Base-by-base conservation (phyloP, 1,139 yeast genomes). In the Hanseniaspora uvarum region DNA sequence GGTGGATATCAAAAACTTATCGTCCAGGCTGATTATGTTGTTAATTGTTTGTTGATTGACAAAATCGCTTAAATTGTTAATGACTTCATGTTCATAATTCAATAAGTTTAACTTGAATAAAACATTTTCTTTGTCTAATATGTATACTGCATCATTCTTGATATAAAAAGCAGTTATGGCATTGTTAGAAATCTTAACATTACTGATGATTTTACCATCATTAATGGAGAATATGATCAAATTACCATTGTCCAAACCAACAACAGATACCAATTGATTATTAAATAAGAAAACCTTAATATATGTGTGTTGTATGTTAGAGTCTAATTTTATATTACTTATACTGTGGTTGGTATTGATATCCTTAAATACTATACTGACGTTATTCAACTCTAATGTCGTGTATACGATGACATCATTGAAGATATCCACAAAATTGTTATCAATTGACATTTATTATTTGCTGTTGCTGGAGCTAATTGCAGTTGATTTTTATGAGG, bases 331-430 rank as follows among this genome's bases (percentile, higher is more conserved):
- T 53, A 71, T 69, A 14, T 72, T 71, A 38, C 65, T 65, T 18
- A 74, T 74, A 51, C 77, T 71, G 8, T 73, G 65, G 8, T 74
- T 68, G 23, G 72, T 72, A 7, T 78, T 68, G 7, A 85, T 74
- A 60, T 78, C 82, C 3, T 47, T 47, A 24, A 86, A 85, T 59
- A 82, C 76, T 48, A 88, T 70, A 61, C 81, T 80, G 63, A 86
- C 92, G 10, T 81, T 73, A 64, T 87, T 95, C 58, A 88, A 73
- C 3, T 88, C 83, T 41, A 81, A 78, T 26, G 79, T 70, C 0
- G 80, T 88, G 50, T 80, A 77, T 19, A 94, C 94, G 61, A 81
- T 74, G 62, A 75, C 75, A 46, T 76, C 72, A 24, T 82, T 81
- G 0, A 66, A 12, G 80, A 73, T 67, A 68, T 71, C 46, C 60